These are phyloP conservation scores for Grosmannia huntii DNA, from an alignment of 2,329 filamentous ascomycete species.

Conservation along the genomic window DNA sequence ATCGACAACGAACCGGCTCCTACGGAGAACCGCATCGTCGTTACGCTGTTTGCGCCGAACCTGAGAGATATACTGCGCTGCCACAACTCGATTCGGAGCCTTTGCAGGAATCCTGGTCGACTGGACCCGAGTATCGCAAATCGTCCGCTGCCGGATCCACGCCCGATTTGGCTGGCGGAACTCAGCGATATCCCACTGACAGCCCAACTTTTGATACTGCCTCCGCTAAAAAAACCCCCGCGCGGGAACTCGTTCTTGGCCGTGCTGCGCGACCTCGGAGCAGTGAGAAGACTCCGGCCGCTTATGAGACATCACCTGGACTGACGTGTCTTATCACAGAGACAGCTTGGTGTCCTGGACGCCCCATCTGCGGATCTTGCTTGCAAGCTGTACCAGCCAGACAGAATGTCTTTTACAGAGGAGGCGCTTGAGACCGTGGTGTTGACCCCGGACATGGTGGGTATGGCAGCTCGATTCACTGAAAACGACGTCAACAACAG, in stretches of 20 bases:
- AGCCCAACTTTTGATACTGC: not conserved
- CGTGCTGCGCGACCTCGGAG: not conserved
- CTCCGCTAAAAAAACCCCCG: not conserved
- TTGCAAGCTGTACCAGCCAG: too few relatives aligned
- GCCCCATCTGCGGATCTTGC: too few relatives aligned
- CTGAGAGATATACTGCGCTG: not conserved
- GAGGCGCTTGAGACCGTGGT: too few relatives aligned
- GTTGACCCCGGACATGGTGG: too few relatives aligned
- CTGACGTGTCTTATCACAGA: too few relatives aligned
- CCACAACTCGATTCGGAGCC: not conserved
- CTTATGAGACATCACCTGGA: too few relatives aligned
- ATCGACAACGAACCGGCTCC: too few relatives aligned
- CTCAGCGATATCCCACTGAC: not conserved
- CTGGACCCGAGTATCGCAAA: too few relatives aligned
- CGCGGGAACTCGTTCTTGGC: not conserved
- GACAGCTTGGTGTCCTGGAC: too few relatives aligned
- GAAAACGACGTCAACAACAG: not conserved
- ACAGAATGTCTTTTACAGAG: too few relatives aligned
- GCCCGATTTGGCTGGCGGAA: not conserved
- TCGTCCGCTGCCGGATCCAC: not conserved
- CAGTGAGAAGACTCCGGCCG: not conserved
- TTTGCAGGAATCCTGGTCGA: too few relatives aligned
- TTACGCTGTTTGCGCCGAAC: not conserved
- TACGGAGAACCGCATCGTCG: not conserved
- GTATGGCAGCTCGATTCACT: not conserved